Conservation (phyloP, 306 rosid species). For the Hippophae gyantsensis region DNA sequence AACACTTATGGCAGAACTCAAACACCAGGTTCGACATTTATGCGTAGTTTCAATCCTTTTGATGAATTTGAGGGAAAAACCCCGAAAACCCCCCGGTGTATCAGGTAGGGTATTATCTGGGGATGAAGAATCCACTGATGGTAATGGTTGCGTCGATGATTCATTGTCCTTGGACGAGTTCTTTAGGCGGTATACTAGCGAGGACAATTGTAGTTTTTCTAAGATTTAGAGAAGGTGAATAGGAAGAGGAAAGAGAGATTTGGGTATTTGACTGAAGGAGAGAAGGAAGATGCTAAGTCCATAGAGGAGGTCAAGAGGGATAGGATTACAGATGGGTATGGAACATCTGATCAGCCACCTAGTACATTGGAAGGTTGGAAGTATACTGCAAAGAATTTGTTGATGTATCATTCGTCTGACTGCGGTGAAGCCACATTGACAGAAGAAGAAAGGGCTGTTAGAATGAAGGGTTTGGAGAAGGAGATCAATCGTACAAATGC, state of each 20-base stretch:
- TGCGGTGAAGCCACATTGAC: slow-evolving; percentile 80
- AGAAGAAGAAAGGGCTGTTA: slow-evolving; percentile 56
- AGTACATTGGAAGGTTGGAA: slow-evolving; percentile 89
- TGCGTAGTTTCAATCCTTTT: slow-evolving; percentile 58
- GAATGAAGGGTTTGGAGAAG: slow-evolving; percentile 73
- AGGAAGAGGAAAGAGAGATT: slow-evolving; percentile 93
- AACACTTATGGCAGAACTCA: slow-evolving; percentile 44
- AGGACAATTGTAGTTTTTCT: slow-evolving; percentile 76
- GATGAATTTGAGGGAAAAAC: slow-evolving; percentile 66
- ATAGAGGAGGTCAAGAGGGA: slow-evolving; percentile 76
- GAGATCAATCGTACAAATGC: slow-evolving; percentile 57
- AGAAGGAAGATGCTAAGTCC: slow-evolving; percentile 36
- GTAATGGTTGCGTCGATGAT: slow-evolving; percentile 29
- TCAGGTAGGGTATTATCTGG: slow-evolving; percentile 12
- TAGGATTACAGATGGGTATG: slow-evolving; percentile 88
- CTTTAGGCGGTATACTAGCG: slow-evolving; percentile 72
- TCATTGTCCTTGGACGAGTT: slow-evolving; percentile 72
- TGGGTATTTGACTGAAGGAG: slow-evolving; percentile 60
- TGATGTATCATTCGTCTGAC: slow-evolving; percentile 94
- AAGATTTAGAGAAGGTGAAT: slow-evolving; percentile 79
- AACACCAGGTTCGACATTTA: slow-evolving; percentile 82
- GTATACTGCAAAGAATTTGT: slow-evolving; percentile 64
- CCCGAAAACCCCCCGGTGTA: slow-evolving; percentile 30
- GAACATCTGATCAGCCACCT: slow-evolving; percentile 83
- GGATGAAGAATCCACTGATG: slow-evolving; percentile 20